Percentiles rank a stretch among this genome's conserved stretches.
Conservation (phyloP, 768 basidiomycete genomes). For the Phanerochaete carnosa region DNA sequence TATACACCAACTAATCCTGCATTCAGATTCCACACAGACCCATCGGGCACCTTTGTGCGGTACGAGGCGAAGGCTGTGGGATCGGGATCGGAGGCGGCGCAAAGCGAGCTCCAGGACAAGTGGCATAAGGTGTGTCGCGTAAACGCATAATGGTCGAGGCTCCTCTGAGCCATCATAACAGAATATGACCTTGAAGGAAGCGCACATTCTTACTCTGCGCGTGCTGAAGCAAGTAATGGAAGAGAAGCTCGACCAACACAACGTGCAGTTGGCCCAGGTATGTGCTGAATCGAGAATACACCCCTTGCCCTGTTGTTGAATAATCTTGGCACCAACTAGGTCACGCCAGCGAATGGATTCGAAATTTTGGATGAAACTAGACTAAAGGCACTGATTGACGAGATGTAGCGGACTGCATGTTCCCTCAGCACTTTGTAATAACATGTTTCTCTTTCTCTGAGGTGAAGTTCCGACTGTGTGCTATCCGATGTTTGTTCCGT, state of each 20-base stretch:
- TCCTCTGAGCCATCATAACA: slow-evolving; percentile 28
- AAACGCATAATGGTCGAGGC: not conserved
- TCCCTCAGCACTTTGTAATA: slow-evolving; percentile 17
- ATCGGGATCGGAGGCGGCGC: slow-evolving; percentile 95
- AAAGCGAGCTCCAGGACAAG: slow-evolving; percentile 94
- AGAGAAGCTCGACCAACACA: slow-evolving; percentile 98
- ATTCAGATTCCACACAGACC: slow-evolving; percentile 92
- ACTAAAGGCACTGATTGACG: slow-evolving; percentile 83
- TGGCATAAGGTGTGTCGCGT: slow-evolving; percentile 76
- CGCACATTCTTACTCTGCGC: slow-evolving; percentile 79
- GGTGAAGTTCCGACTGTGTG: not conserved
- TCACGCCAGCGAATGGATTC: slow-evolving; percentile 82
- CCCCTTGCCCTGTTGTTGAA: not conserved
- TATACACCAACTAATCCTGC: not conserved
- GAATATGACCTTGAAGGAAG: slow-evolving; percentile 91
- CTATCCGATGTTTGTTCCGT: not conserved
- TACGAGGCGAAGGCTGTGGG: slow-evolving; percentile 99
- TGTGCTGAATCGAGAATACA: slow-evolving; percentile 17
- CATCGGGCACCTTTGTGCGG: slow-evolving; percentile 94
- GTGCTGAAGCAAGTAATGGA: slow-evolving; percentile 99
- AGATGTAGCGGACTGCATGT: slow-evolving; percentile 46
- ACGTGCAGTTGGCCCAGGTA: slow-evolving; percentile 95
- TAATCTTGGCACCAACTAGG: slow-evolving; percentile 44
- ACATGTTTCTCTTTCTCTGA: not conserved
- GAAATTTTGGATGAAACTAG: slow-evolving; percentile 80